These are phyloP conservation scores for Fraxinus greggii DNA, from an alignment of 305 asterid species.

Conservation along the genomic window DNA sequence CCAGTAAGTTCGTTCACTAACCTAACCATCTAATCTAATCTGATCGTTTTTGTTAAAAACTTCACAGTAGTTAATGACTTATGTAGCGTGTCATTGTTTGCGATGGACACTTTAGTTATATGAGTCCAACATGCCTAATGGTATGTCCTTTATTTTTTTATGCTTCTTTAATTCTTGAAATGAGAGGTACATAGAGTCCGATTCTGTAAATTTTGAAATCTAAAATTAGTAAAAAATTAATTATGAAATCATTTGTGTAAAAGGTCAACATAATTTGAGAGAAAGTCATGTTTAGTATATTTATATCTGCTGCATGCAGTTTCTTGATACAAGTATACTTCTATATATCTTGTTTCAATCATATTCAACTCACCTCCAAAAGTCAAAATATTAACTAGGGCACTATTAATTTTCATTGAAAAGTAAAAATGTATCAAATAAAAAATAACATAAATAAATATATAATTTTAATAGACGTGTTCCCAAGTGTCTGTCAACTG, in stretches of 20 bases:
- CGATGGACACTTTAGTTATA: neutral
- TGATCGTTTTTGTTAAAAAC: neutral
- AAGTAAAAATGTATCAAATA: too few species aligned
- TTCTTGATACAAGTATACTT: neutral
- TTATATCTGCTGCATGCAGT: neutral
- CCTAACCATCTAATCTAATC: neutral
- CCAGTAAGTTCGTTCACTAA: constrained; percentile 35
- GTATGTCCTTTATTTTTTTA: neutral
- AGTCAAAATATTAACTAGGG: neutral
- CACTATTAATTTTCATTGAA: neutral
- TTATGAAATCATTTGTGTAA: neutral
- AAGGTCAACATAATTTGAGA: neutral
- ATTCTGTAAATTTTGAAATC: neutral
- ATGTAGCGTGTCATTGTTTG: neutral
- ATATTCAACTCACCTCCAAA: neutral
- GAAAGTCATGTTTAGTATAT: neutral
- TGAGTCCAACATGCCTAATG: neutral
- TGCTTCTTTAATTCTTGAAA: neutral
- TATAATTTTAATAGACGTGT: neutral
- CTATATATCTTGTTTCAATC: neutral
- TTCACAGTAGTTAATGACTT: neutral
- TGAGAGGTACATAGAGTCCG: neutral
- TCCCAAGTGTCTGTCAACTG: neutral
- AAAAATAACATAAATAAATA: too few species aligned
- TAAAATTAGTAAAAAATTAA: neutral